phyloP scores from a whole-genome alignment of 2,329 filamentous ascomycete genomes.

The Fusarium poae region DNA sequence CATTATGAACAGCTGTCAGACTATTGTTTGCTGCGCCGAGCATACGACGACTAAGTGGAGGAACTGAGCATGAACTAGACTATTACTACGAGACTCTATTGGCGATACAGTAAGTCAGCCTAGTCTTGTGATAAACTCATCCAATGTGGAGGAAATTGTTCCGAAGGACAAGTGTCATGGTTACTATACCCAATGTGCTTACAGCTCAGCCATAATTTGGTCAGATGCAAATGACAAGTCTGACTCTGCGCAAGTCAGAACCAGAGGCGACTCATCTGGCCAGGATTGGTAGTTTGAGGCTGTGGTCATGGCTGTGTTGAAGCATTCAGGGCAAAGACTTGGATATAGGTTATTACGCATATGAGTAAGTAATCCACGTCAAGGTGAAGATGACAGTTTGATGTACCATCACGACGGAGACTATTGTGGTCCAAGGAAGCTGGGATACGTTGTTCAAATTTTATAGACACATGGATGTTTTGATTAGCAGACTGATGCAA shows the following conservation, averaged over 20 bases:
- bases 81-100: background rate
- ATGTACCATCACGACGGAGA: rapidly evolving
- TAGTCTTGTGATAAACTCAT: background rate
- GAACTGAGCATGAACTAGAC: background rate
- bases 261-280: background rate
- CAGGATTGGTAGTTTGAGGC: background rate
- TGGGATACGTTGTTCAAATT: background rate
- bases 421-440: background rate
- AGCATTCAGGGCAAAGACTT: background rate
- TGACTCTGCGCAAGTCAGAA: background rate
- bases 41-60: background rate
- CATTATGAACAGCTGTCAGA: background rate
- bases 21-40: background rate
- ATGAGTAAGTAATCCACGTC: background rate
- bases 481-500: too few species aligned
- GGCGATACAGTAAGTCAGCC: background rate
- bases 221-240: background rate
- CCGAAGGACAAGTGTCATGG: background rate
- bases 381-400: background rate
- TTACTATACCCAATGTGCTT: background rate
- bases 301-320: background rate
- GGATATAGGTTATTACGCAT: background rate
- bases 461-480: too few species aligned
- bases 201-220: background rate
- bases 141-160: background rate